Evolutionary conservation across 2,329 filamentous ascomycete species (phyloP).

Genomic region (Ilyonectria robusta): DNA sequence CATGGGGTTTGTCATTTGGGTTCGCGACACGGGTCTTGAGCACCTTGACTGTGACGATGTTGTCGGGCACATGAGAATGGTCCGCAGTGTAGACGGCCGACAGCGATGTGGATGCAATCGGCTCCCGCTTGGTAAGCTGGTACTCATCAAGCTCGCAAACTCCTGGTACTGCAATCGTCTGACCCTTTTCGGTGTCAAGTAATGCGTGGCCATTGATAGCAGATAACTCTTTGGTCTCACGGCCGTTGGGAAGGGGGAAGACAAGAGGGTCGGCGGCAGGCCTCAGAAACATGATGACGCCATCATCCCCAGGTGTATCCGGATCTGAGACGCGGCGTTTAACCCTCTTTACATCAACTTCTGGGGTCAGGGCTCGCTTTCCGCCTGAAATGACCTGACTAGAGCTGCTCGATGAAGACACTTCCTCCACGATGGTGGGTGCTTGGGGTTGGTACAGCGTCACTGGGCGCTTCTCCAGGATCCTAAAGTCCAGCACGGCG

Average conservation of each 20-base stretch:
- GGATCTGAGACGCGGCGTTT: constrained; percentile 56
- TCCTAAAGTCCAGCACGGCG: constrained; percentile 70
- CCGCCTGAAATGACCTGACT: constrained; percentile 61
- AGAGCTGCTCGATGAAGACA: constrained; percentile 49
- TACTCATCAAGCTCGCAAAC: constrained; percentile 68
- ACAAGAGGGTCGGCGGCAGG: constrained; percentile 65
- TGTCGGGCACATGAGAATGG: constrained; percentile 66
- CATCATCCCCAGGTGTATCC: constrained; percentile 55
- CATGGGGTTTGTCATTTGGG: constrained; percentile 60
- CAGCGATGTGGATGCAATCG: constrained; percentile 68
- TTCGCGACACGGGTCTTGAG: constrained; percentile 66
- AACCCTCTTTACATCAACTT: constrained; percentile 62
- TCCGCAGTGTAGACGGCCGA: constrained; percentile 70
- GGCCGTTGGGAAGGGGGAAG: constrained; percentile 64
- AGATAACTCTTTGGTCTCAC: constrained; percentile 63
- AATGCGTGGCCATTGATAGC: constrained; percentile 64
- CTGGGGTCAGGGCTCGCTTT: constrained; percentile 65
- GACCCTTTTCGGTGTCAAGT: constrained; percentile 64
- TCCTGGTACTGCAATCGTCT: constrained; percentile 65
- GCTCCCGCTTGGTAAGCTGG: constrained; percentile 67
- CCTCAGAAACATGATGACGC: constrained; percentile 69
- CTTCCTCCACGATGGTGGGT: constrained; percentile 47
- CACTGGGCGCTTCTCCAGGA: constrained; percentile 68
- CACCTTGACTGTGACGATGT: constrained; percentile 72
- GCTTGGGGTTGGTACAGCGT: constrained; percentile 53